A percentile compares a stretch with the other conserved stretches of the same genome.
phyloP scores from a whole-genome alignment of 805 yeast species.

The Hanseniaspora singularis region DNA sequence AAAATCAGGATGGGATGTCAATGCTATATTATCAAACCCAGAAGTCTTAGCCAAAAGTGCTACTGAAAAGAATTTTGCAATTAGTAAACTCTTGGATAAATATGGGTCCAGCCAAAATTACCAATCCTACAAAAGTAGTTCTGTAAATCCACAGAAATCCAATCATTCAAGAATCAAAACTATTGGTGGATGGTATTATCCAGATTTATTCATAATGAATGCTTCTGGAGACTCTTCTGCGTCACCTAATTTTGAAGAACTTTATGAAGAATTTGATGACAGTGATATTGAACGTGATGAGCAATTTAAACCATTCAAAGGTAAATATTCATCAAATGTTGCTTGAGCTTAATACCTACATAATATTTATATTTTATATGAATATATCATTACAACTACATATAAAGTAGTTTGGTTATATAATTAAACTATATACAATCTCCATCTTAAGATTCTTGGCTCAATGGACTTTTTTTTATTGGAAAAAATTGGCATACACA shows the following conservation, averaged over 20 bases:
- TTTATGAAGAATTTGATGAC: conserved; percentile 10
- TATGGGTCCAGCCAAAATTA: background rate
- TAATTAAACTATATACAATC: too few relatives aligned
- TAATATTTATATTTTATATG: too few relatives aligned
- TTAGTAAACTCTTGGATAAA: background rate
- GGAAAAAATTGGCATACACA: conserved; percentile 9
- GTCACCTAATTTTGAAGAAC: background rate
- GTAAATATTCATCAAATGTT: too few relatives aligned
- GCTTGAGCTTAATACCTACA: too few relatives aligned
- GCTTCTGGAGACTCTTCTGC: background rate
- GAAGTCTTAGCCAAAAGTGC: background rate
- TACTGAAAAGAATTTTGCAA: background rate
- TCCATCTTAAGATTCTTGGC: too few relatives aligned
- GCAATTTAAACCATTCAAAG: background rate
- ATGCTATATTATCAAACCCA: conserved; percentile 28
- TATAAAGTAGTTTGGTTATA: too few relatives aligned
- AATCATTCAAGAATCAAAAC: background rate
- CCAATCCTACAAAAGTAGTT: too few relatives aligned
- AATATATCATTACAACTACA: too few relatives aligned
- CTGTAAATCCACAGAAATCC: background rate
- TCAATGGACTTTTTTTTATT: conserved; percentile 7
- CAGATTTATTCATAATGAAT: background rate
- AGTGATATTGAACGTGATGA: background rate
- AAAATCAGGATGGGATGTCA: conserved; percentile 53
- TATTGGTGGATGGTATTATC: conserved; percentile 13